These are phyloP conservation scores for Geotrichum candidum DNA, from an alignment of 1,139 yeast species.

Conservation along the genomic window DNA sequence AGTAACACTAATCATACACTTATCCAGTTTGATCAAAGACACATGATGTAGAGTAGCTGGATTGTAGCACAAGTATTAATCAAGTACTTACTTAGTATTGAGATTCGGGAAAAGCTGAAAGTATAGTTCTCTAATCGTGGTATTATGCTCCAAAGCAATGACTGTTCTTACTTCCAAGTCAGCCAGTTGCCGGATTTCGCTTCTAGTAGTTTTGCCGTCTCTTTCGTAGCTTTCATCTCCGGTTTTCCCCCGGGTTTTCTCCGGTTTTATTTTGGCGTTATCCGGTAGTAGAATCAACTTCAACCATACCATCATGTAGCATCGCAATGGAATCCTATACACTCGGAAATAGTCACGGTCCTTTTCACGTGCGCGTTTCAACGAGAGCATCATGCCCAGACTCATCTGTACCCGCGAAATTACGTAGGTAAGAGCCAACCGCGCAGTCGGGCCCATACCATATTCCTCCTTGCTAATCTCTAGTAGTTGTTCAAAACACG, in stretches of 20 bases:
- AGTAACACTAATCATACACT: no score
- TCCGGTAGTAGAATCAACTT: conserved; percentile 14
- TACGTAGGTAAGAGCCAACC: conserved; percentile 15
- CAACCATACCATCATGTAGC: conserved; percentile 16
- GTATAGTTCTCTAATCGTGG: conserved; percentile 17
- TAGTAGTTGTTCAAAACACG: conserved; percentile 12
- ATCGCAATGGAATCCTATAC: conserved; percentile 15
- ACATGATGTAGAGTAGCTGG: no score
- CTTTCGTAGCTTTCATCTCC: neutral
- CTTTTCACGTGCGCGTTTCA: conserved; percentile 7
- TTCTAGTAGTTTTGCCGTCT: neutral
- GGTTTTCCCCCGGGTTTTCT: neutral
- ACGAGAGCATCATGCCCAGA: conserved; percentile 5
- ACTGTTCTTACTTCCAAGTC: conserved; percentile 12
- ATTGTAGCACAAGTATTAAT: neutral
- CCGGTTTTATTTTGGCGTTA: neutral
- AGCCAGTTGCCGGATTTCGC: conserved; percentile 5
- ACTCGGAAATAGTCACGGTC: conserved; percentile 13
- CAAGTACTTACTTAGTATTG: conserved; percentile 12
- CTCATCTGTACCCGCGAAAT: conserved; percentile 13
- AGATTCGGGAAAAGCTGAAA: conserved; percentile 17
- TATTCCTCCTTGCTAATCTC: conserved; percentile 13
- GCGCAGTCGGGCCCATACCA: conserved; percentile 14
- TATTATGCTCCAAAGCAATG: conserved; percentile 17
- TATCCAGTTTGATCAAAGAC: no score